Conservation (phyloP, 148 eudicot species). For the Cornus suecica region DNA sequence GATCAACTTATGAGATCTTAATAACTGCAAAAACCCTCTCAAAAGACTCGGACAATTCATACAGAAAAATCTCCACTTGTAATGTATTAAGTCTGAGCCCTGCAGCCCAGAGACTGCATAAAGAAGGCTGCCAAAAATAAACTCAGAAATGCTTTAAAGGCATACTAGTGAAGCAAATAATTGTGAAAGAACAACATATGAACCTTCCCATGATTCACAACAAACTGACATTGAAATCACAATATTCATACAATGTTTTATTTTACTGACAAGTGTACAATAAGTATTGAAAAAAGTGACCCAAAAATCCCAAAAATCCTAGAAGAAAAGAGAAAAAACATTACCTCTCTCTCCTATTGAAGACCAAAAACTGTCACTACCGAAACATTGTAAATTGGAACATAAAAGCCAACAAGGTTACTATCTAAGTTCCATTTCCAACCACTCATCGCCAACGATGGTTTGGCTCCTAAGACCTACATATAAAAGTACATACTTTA, state of each 20-base stretch:
- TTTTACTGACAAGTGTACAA: not conserved
- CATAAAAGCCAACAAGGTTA: not conserved
- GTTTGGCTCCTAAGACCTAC: constrained; percentile 8
- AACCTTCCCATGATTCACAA: not conserved
- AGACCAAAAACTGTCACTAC: not conserved
- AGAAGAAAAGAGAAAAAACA: not conserved
- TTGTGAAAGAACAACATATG: too few species aligned
- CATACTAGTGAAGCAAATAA: too few species aligned
- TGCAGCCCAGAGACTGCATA: too few species aligned
- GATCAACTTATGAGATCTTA: too few species aligned
- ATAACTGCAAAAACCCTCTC: too few species aligned
- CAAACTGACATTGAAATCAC: not conserved
- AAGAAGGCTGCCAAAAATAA: too few species aligned
- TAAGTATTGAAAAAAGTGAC: not conserved
- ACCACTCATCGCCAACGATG: constrained; percentile 2
- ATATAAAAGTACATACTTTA: not conserved
- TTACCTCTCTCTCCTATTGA: constrained; percentile 7
- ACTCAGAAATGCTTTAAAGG: too few species aligned
- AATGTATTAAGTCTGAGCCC: too few species aligned
- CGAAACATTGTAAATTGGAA: not conserved
- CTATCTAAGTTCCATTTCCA: constrained; percentile 3
- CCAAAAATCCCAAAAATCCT: not conserved
- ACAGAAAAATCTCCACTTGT: too few species aligned
- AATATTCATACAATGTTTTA: not conserved
- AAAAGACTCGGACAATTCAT: too few species aligned